A percentile compares a stretch with the other conserved stretches of the same genome.
Conservation (phyloP, 148 eudicot species). For the Cornus florida region DNA sequence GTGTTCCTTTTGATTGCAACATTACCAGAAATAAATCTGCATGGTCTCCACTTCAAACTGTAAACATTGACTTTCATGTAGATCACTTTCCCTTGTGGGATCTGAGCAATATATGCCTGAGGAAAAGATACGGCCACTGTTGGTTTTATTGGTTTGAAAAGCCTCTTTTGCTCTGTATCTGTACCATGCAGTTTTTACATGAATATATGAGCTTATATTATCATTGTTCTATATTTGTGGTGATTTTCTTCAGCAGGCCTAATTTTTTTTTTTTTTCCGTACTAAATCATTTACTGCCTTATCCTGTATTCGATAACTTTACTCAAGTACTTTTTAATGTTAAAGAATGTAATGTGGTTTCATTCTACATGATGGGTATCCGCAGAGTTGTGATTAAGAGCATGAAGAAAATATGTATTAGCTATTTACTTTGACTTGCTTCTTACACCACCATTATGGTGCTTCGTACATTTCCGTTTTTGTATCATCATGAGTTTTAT, state of each 20-base stretch:
- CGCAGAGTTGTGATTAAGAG: neutral
- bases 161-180: neutral
- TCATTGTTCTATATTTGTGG: neutral
- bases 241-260: neutral
- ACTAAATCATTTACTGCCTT: neutral
- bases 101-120: no score
- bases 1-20: no score
- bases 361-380: neutral
- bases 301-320: neutral
- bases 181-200: neutral
- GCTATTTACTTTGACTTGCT: neutral
- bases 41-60: no score
- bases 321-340: neutral
- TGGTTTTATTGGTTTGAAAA: neutral
- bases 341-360: neutral
- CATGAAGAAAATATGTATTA: neutral
- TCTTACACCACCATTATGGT: neutral
- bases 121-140: no score
- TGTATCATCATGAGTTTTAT: neutral
- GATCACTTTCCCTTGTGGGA: no score
- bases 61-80: no score
- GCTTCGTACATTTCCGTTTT: neutral
- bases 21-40: no score
- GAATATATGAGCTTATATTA: no score
- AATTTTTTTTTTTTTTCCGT: neutral